phyloP scores from a whole-genome alignment of 2,329 filamentous ascomycete genomes.

The Dactylonectria macrodidyma region DNA sequence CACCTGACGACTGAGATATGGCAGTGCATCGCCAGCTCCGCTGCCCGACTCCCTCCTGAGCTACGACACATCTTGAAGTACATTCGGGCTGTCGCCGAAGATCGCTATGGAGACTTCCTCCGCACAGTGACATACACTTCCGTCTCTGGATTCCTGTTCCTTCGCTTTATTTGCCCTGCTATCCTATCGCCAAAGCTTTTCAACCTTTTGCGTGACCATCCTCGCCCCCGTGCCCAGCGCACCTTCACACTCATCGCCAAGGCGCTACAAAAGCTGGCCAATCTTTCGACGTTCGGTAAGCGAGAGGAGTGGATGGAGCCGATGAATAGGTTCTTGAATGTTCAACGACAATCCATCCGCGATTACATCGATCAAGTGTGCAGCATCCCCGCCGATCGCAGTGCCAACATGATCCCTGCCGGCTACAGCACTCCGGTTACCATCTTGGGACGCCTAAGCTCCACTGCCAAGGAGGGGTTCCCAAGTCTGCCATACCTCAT shows the following conservation, averaged over 20 bases:
- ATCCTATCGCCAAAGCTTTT: constrained; percentile 96
- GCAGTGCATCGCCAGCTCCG: constrained; percentile 85
- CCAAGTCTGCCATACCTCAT: constrained; percentile 94
- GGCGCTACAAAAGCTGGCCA: constrained; percentile 90
- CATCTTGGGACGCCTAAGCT: constrained; percentile 86
- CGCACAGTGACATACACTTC: constrained; percentile 93
- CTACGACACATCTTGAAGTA: constrained; percentile 90
- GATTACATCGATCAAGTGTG: constrained; percentile 90
- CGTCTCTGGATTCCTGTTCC: constrained; percentile 93
- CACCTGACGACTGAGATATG: constrained; percentile 86
- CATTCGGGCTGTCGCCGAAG: constrained; percentile 91
- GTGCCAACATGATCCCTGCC: constrained; percentile 77
- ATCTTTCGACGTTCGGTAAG: constrained; percentile 91
- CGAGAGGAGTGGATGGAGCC: constrained; percentile 99
- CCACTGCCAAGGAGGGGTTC: constrained; percentile 89
- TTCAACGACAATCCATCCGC: constrained; percentile 85
- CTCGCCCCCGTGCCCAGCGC: constrained; percentile 84
- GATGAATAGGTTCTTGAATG: constrained; percentile 90
- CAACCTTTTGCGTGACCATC: constrained; percentile 86
- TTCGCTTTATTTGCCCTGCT: constrained; percentile 96
- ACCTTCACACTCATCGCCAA: constrained; percentile 95
- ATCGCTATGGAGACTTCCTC: constrained; percentile 93
- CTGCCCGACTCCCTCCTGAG: constrained; percentile 82
- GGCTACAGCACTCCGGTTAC: constrained; percentile 94
- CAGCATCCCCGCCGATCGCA: constrained; percentile 81